A percentile compares a stretch with the other conserved stretches of the same genome.
Evolutionary conservation across 192 early-diverging fungal species (phyloP).

Genomic region (Allomyces macrogynus): DNA sequence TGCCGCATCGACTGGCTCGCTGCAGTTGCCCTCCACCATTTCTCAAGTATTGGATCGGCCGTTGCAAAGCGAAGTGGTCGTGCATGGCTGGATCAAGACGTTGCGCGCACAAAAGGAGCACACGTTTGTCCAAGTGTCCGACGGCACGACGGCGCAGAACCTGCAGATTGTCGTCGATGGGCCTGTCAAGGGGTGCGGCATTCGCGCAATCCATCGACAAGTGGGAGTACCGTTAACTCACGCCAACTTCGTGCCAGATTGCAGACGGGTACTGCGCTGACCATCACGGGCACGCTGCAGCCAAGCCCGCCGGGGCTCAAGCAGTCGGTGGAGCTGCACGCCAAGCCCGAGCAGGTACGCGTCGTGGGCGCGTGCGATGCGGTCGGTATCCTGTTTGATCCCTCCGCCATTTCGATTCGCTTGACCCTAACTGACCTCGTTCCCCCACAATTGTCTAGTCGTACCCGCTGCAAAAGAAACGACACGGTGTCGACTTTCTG

Average conservation of each 20-base stretch:
- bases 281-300: conserved; percentile 44
- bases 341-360: conserved; percentile 11
- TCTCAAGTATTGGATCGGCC: too few relatives aligned
- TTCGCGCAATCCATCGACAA: background rate
- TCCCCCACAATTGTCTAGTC: conserved; percentile 13
- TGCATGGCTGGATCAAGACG: conserved; percentile 66
- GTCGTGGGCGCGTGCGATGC: conserved; percentile 37
- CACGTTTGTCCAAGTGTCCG: conserved; percentile 55
- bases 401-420: too few relatives aligned
- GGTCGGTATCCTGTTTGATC: conserved; percentile 10
- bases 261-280: conserved; percentile 49
- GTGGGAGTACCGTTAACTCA: background rate
- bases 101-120: conserved; percentile 56
- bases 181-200: conserved; percentile 8
- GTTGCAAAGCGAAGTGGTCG: background rate
- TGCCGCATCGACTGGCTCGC: too few relatives aligned
- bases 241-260: conserved; percentile 15
- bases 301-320: conserved; percentile 39
- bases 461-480: conserved; percentile 75
- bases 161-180: conserved; percentile 40
- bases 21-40: too few relatives aligned
- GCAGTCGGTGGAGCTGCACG: conserved; percentile 51
- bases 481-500: conserved; percentile 52
- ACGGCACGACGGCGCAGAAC: conserved; percentile 48
- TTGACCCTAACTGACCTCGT: too few relatives aligned